phyloP scores from a whole-genome alignment of 441 rosid genomes.

The Gossypium schwendimanii region DNA sequence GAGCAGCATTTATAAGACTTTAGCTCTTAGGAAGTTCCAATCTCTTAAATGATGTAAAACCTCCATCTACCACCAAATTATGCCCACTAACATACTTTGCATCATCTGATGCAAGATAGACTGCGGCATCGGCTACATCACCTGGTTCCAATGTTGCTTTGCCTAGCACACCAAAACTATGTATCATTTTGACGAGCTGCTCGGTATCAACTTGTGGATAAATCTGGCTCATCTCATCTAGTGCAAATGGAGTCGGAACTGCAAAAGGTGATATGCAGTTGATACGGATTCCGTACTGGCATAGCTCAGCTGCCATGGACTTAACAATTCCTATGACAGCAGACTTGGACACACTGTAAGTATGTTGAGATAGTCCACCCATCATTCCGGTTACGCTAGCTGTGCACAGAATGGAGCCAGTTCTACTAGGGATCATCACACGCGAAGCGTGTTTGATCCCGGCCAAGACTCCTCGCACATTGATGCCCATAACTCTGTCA shows the following conservation, averaged over 20 bases:
- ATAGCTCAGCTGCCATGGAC: slow-evolving; percentile 58
- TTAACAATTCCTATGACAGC: slow-evolving; percentile 53
- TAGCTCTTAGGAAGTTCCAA: slow-evolving; percentile 33
- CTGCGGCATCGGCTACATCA: slow-evolving; percentile 82
- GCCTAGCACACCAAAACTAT: slow-evolving; percentile 32
- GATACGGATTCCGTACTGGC: slow-evolving; percentile 54
- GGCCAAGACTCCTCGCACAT: slow-evolving; percentile 56
- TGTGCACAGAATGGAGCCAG: slow-evolving; percentile 68
- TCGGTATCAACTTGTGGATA: slow-evolving; percentile 35
- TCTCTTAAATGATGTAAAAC: slow-evolving; percentile 58
- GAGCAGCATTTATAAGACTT: not conserved
- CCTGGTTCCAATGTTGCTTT: slow-evolving; percentile 54
- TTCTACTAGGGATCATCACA: slow-evolving; percentile 59
- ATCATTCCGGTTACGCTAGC: slow-evolving; percentile 61
- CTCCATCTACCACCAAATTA: slow-evolving; percentile 86
- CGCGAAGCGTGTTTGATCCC: slow-evolving; percentile 75
- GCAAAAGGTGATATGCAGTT: slow-evolving; percentile 75
- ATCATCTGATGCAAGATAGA: slow-evolving; percentile 69
- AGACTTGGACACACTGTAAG: slow-evolving; percentile 56
- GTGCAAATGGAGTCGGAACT: slow-evolving; percentile 49
- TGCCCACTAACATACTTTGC: slow-evolving; percentile 29
- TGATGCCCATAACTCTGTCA: slow-evolving; percentile 54
- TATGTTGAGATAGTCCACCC: slow-evolving; percentile 70
- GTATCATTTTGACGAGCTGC: slow-evolving; percentile 30
- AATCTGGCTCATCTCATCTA: slow-evolving; percentile 41